A percentile compares a stretch with the other conserved stretches of the same genome.
Conservation (phyloP, 2,329 filamentous ascomycete genomes). For the Cucurbitaria berberidis region DNA sequence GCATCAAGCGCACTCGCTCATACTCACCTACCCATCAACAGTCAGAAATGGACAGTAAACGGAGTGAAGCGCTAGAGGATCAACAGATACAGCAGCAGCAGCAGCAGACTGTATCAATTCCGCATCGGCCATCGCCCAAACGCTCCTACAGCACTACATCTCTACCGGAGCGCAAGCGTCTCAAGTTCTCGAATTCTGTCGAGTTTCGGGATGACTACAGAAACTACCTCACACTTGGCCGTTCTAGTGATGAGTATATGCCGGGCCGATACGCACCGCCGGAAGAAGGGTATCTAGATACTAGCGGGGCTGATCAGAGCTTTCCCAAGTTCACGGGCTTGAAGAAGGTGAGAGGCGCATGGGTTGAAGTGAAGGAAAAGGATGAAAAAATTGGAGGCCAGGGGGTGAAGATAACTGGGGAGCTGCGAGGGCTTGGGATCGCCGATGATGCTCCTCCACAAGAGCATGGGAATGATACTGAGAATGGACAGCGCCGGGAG, state of each 20-base stretch:
- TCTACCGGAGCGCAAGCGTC: constrained; percentile 19
- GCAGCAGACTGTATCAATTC: background rate
- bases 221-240: constrained; percentile 17
- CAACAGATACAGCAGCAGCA: background rate
- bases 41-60: background rate
- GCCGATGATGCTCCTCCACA: background rate
- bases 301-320: constrained; percentile 27
- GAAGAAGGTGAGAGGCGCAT: constrained; percentile 28
- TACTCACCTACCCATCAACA: constrained; percentile 8
- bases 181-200: constrained; percentile 26
- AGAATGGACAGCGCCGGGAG: background rate
- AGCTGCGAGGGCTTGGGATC: background rate
- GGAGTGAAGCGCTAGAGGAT: background rate
- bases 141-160: constrained; percentile 9
- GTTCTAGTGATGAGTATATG: constrained; percentile 27
- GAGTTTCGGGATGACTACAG: constrained; percentile 28
- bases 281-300: constrained; percentile 37
- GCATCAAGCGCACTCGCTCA: constrained; percentile 13
- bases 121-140: constrained; percentile 8
- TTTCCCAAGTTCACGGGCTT: constrained; percentile 33
- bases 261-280: constrained; percentile 35
- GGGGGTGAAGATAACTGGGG: background rate
- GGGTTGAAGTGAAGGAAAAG: constrained; percentile 29
- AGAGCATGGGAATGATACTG: background rate
- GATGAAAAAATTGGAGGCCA: constrained; percentile 12